Base-by-base conservation (phyloP, 2,329 filamentous ascomycete species). In the Pseudogymnoascus sp. region DNA sequence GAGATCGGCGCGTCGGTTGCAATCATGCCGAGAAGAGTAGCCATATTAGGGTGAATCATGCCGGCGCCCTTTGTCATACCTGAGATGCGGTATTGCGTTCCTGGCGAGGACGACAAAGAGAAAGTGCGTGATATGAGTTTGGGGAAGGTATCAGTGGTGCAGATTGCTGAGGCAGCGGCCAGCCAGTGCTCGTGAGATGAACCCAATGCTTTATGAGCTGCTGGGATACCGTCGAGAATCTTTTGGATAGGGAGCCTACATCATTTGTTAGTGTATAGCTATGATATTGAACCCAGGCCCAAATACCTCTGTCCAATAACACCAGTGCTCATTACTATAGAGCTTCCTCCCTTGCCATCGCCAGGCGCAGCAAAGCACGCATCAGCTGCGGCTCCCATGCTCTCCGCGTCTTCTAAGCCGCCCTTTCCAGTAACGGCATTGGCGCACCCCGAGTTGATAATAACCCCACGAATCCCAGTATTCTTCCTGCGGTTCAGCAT, bases 21-120 rank as follows among this genome's bases (percentile, higher is more conserved):
- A 71, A 97, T 83, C 65, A 97, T 89, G 62, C 91, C 92, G 37
- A 99, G 86, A 35, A 97, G 84, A 0, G 95, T 99, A 31, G 92
- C 95, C 93, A 99, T 96, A 80, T 99, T 97, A 59, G 95, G 95
- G 73, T 97, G 93, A 75, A 99, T 96, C 95, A 99, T 99, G 72
- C 95, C 95, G 4, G 95, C 95, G 64, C 95, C 95, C 79, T 99
- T 99, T 72, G 93, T 96, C 86, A 96, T 96, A 70, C 95, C 95
- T 11, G 91, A 92, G 60, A 99, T 88, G 70, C 84, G 83, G 78
- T 96, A 99, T 74, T 88, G 86, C 60, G 85, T 80, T 16, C 81
- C 81, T 0, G 90, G 86, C 3, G 90, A 89, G 1, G 90, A 93
- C 3, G 95, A 93, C 33, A 99, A 85, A 29, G 81, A 86, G 77